Conservation (phyloP, 2,329 filamentous ascomycete species). For the Capronia coronata region DNA sequence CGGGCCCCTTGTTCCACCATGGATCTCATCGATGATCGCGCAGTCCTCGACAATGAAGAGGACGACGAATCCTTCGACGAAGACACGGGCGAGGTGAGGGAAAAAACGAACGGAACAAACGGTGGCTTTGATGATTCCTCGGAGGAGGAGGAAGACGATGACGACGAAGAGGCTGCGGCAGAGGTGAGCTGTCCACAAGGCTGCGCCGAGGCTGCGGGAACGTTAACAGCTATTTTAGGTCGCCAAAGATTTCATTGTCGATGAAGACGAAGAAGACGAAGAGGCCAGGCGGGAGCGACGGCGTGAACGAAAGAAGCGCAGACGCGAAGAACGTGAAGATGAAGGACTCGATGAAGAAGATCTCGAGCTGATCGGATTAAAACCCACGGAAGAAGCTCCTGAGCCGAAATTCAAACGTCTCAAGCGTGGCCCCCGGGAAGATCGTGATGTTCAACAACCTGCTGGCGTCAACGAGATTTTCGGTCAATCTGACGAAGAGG, state of each 20-base stretch:
- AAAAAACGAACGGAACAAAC: conserved; percentile 37
- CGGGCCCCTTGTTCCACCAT: conserved; percentile 7
- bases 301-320: conserved; percentile 68
- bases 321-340: conserved; percentile 70
- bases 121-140: conserved; percentile 70
- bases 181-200: conserved; percentile 49
- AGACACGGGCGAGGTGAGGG: conserved; percentile 56
- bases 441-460: conserved; percentile 57
- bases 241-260: conserved; percentile 91
- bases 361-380: conserved; percentile 76
- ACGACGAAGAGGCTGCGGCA: conserved; percentile 79
- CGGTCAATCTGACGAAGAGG: conserved; percentile 83
- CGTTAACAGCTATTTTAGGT: conserved; percentile 50
- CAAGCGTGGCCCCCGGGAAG: conserved; percentile 79
- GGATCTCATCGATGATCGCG: conserved; percentile 68
- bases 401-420: conserved; percentile 92
- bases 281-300: conserved; percentile 59
- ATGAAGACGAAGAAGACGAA: conserved; percentile 79
- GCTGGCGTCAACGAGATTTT: conserved; percentile 88
- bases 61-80: conserved; percentile 79
- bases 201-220: neutral
- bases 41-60: conserved; percentile 77
- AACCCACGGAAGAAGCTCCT: conserved; percentile 52
- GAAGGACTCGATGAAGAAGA: conserved; percentile 88
- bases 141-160: conserved; percentile 86